Base-by-base conservation (phyloP, 2,329 filamentous ascomycete genomes). In the Aureobasidium sp. region DNA sequence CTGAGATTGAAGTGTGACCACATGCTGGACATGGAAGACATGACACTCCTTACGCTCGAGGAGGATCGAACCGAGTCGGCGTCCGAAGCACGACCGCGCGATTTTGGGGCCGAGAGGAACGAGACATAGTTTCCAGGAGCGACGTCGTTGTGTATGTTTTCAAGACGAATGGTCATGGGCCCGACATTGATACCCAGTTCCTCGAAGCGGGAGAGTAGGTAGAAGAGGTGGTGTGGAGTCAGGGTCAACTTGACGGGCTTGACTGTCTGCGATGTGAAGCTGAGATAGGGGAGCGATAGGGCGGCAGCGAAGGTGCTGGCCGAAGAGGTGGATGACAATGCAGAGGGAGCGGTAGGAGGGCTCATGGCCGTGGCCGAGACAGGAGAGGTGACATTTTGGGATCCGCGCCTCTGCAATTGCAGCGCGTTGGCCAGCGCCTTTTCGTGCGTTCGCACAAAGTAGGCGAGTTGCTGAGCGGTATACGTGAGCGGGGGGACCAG, bases 201-300 rank as follows among this genome's bases (percentile, higher is more conserved):
- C 77, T 97, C 92, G 75, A 97, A 97, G 61, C 91, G 90, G 61
- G 91, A 96, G 60, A 99, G 84, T 34, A 99, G 84, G 73, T 96
- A 99, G 79, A 96, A 97, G 34, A 99, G 85, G 73, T 99, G 94
- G 72, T 99, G 94, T 25, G 94, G 90, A 13, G 94, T 97, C 65
- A 99, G 82, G 42, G 91, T 91, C 67, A 99, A 80, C 77, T 95
- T 96, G 44, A 90, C 90, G 25, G 92, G 90, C 77, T 96, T 97
- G 71, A 91, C 83, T 68, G 79, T 88, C 69, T 91, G 88, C 5
- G 92, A 95, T 49, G 90, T 85, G 73, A 97, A 94, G 70, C 81
- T 91, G 65, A 97, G 79, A 51, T 90, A 85, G 53, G 92, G 91
- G 62, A 96, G 85, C 13, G 94, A 96, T 57, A 97, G 82, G 48